phyloP scores from a whole-genome alignment of 2,329 filamentous ascomycete species.

The Trichoderma koningii region DNA sequence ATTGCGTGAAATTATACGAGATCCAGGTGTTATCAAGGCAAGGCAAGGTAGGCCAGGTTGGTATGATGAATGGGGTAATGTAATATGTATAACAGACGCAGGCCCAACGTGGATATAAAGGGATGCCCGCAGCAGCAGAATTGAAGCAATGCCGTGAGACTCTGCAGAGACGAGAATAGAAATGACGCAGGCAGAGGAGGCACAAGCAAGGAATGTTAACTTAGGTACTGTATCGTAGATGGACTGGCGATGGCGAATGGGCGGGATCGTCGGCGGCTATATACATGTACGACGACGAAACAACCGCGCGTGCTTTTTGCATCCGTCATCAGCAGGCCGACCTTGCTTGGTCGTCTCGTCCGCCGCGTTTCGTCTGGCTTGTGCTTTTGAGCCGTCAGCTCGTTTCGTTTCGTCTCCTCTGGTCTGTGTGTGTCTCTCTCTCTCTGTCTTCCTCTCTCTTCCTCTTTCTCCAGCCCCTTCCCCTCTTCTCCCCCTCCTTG shows the following conservation, averaged over 20 bases:
- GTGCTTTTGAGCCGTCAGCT: not conserved
- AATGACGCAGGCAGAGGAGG: conserved; percentile 12
- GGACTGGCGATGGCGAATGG: not conserved
- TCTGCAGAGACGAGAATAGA: conserved; percentile 18
- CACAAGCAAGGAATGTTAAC: too few species aligned
- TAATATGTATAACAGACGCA: too few species aligned
- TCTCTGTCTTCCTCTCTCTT: not conserved
- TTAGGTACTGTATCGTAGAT: too few species aligned
- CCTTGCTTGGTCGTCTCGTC: too few species aligned
- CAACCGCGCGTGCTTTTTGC: conserved; percentile 23
- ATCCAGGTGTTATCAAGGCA: too few species aligned
- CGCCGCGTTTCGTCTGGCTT: too few species aligned
- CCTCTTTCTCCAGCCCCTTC: not conserved
- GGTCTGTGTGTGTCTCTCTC: not conserved
- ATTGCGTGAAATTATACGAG: too few species aligned
- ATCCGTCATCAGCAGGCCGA: too few species aligned
- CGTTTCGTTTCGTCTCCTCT: conserved; percentile 1
- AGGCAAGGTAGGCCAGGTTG: too few species aligned
- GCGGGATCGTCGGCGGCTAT: conserved; percentile 23
- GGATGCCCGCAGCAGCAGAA: not conserved
- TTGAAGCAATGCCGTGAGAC: not conserved
- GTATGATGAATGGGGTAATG: too few species aligned
- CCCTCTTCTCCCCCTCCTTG: too few species aligned
- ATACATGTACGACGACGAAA: conserved; percentile 15
- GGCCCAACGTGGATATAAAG: not conserved